Base-by-base conservation (phyloP, 495 filamentous ascomycete genomes). In the Bryoglossum gracile region DNA sequence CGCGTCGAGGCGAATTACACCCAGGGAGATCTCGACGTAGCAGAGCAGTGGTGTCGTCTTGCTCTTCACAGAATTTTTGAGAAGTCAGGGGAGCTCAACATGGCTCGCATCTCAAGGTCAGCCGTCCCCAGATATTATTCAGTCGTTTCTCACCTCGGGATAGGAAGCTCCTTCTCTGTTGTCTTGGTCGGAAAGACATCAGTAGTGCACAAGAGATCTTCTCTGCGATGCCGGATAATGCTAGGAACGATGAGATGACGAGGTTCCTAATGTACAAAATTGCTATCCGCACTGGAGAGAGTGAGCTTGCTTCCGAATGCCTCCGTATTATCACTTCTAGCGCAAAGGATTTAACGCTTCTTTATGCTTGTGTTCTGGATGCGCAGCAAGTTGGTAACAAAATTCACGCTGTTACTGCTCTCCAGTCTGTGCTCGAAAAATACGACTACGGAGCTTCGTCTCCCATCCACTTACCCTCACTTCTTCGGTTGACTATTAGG, bases 291-390 rank as follows among this genome's bases (percentile, higher is more conserved):
- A 70, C 62, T 45, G 67, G 70, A 47, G 77, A 89, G 59, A 54
- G 59, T 37, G 73, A 73, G 1, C 60, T 83, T 65, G 86, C 81
- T 44, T 59, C 65, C 25, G 62, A 74, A 26, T 82, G 77, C 44
- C 72, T 88, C 21, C 61, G 77, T 32, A 58, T 55, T 1, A 65
- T 91, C 22, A 70, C 62, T 30, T 60, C 68, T 19, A 65, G 70
- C 0, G 60, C 69, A 4, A 71, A 77, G 35, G 71, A 82, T 46
- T 68, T 74, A 6, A 70, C 64, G 19, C 77, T 84, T 46, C 70
- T 94, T 5, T 84, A 85, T 43, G 84, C 87, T 0, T 92, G 88
- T 55, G 80, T 83, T 48, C 63, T 84, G 2, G 87, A 91, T 55
- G 83, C 88, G 3, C 80, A 89, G 33, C 69, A 80, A 54, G 61